Percentiles rank a stretch among this genome's conserved stretches.
Conservation (phyloP, 805 yeast genomes). For the Lipomyces starkeyi region DNA sequence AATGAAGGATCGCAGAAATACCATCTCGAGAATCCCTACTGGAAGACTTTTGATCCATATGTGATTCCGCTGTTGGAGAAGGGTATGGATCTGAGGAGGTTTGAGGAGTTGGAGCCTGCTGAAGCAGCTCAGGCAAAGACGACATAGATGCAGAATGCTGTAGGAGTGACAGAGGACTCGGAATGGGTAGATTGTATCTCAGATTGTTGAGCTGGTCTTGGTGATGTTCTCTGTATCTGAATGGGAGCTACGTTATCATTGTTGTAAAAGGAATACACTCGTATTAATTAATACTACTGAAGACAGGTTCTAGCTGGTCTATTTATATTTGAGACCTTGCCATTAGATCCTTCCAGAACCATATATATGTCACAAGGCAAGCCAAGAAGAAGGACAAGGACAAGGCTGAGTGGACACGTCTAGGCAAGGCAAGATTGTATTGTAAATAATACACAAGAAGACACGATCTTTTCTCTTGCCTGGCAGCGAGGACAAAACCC, state of each 20-base stretch:
- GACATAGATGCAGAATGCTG: background rate
- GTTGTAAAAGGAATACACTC: too few species aligned
- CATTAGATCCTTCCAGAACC: too few species aligned
- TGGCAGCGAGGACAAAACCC: too few species aligned
- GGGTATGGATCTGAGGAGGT: slow-evolving; percentile 3
- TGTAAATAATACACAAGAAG: too few species aligned
- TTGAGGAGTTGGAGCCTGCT: background rate
- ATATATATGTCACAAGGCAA: too few species aligned
- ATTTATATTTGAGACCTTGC: too few species aligned
- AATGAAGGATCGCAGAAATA: slow-evolving; percentile 2
- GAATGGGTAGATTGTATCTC: background rate
- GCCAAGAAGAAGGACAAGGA: too few species aligned
- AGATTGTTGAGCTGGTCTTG: background rate
- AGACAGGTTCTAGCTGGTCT: too few species aligned
- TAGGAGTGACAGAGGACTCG: background rate
- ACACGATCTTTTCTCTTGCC: too few species aligned
- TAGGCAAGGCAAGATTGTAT: too few species aligned
- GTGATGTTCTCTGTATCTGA: slow-evolving; percentile 1
- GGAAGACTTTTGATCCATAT: background rate
- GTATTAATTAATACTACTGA: too few species aligned
- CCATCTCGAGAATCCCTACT: slow-evolving; percentile 2
- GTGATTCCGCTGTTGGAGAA: slow-evolving; percentile 3
- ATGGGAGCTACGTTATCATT: background rate
- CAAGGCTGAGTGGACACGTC: too few species aligned
- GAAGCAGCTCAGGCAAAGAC: background rate